Evolutionary conservation across 805 yeast genomes (phyloP).

Genomic region (Sugiyamaella smithiae): DNA sequence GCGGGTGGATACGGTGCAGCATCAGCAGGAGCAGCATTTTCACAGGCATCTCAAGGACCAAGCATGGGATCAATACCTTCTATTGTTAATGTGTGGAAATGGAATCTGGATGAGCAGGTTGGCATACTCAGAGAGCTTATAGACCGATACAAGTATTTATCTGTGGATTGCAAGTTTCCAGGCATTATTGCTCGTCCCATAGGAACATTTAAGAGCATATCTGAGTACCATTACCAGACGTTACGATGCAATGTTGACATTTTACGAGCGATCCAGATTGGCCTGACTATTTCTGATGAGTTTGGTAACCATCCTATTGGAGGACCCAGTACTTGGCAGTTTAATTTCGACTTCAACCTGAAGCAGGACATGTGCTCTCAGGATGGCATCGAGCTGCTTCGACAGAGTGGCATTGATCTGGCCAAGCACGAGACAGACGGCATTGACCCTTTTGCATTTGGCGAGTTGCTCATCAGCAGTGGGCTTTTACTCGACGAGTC

Average conservation of each 20-base stretch:
- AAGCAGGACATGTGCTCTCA: slow-evolving; percentile 76
- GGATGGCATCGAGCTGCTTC: slow-evolving; percentile 76
- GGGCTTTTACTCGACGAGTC: slow-evolving; percentile 73
- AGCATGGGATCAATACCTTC: slow-evolving; percentile 22
- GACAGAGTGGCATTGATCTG: slow-evolving; percentile 81
- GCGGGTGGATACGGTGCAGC: not conserved
- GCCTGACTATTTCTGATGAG: slow-evolving; percentile 68
- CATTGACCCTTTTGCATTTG: slow-evolving; percentile 73
- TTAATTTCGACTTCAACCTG: slow-evolving; percentile 82
- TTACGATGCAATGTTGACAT: slow-evolving; percentile 88
- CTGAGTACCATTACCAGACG: slow-evolving; percentile 95
- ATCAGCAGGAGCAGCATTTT: slow-evolving; percentile 1
- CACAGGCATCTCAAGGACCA: slow-evolving; percentile 17
- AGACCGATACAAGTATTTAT: slow-evolving; percentile 37
- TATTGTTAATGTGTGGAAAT: slow-evolving; percentile 39
- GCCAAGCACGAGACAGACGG: slow-evolving; percentile 71
- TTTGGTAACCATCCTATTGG: slow-evolving; percentile 67
- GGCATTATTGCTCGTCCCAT: slow-evolving; percentile 96
- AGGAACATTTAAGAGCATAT: slow-evolving; percentile 83
- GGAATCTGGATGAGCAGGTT: slow-evolving; percentile 42
- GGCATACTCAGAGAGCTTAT: slow-evolving; percentile 37
- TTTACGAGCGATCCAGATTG: slow-evolving; percentile 80
- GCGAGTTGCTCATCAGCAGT: slow-evolving; percentile 78
- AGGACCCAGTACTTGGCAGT: slow-evolving; percentile 87
- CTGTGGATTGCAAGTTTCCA: slow-evolving; percentile 87